Percentiles rank a stretch among this genome's conserved stretches.
Evolutionary conservation across 164 flowering plant species (phyloP).

Genomic region (Berberis thunbergii): DNA sequence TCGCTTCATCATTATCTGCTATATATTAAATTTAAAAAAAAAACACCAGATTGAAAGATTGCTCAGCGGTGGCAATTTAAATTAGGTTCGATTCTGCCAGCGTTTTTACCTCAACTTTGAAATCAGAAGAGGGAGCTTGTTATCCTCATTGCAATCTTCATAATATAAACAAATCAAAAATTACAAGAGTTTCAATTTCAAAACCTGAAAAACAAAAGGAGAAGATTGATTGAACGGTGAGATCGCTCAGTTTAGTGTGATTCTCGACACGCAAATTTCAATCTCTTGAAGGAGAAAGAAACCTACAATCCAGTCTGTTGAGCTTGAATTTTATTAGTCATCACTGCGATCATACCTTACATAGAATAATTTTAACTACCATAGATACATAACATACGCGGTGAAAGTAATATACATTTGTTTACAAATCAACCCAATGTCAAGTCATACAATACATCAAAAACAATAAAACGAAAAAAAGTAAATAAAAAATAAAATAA

Average conservation of each 20-base stretch:
- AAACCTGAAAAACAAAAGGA: neutral
- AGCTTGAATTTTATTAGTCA: constrained; percentile 28
- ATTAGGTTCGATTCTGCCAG: constrained; percentile 29
- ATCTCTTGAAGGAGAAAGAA: constrained; percentile 7
- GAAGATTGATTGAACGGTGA: neutral
- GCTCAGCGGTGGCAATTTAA: constrained; percentile 20
- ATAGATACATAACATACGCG: too few species aligned
- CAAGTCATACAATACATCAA: too few species aligned
- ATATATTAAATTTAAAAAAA: too few species aligned
- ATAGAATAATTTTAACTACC: too few species aligned
- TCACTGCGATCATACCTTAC: constrained; percentile 11
- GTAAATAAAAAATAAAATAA: too few species aligned
- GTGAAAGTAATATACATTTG: too few species aligned
- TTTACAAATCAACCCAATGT: too few species aligned
- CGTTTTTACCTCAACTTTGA: constrained; percentile 14
- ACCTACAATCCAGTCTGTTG: constrained; percentile 40
- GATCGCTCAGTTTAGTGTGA: constrained; percentile 23
- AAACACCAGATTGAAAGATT: constrained; percentile 2
- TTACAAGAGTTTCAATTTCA: neutral
- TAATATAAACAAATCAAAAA: neutral
- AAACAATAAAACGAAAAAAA: too few species aligned
- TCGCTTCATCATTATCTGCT: constrained; percentile 29
- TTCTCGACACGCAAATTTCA: constrained; percentile 20
- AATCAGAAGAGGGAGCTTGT: constrained; percentile 27
- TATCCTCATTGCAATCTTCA: constrained; percentile 20